Percentiles rank a stretch among this genome's conserved stretches.
These are phyloP conservation scores for Clonostachys rosea DNA, from an alignment of 2,329 filamentous ascomycete genomes.

Conservation along the genomic window DNA sequence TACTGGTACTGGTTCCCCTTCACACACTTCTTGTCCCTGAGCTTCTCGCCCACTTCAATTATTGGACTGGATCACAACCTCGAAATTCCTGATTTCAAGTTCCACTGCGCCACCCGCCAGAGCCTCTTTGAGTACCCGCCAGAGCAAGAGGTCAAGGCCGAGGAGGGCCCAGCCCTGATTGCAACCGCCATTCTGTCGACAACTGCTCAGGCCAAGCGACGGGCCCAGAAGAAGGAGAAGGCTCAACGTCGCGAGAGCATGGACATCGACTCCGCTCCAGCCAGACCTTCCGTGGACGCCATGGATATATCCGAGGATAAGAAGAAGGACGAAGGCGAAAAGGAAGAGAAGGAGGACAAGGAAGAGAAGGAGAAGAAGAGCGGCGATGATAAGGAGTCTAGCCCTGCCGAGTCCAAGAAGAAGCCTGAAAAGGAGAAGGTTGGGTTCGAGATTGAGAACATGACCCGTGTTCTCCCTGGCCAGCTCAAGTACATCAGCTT, in stretches of 20 bases:
- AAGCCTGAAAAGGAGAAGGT: conserved; percentile 94
- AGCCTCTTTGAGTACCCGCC: conserved; percentile 98
- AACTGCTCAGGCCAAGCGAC: conserved; percentile 92
- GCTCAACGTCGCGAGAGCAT: conserved; percentile 89
- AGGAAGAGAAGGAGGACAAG: conserved; percentile 34
- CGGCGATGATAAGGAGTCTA: conserved; percentile 53
- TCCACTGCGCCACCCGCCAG: conserved; percentile 89
- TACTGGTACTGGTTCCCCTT: conserved; percentile 99
- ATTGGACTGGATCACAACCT: conserved; percentile 93
- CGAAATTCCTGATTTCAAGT: conserved; percentile 90
- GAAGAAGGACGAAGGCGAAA: conserved; percentile 13
- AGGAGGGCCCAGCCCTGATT: conserved; percentile 89
- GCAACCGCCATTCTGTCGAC: conserved; percentile 95
- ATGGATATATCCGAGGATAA: conserved; percentile 80
- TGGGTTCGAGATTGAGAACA: conserved; percentile 93
- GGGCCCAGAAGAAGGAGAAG: conserved; percentile 90
- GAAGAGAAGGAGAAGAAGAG: conserved; percentile 58
- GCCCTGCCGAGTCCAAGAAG: conserved; percentile 66
- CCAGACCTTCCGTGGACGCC: conserved; percentile 64
- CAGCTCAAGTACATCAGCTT: conserved; percentile 97
- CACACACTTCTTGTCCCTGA: conserved; percentile 92
- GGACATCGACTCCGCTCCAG: conserved; percentile 78
- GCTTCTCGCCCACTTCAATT: conserved; percentile 94
- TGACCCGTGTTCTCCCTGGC: conserved; percentile 86
- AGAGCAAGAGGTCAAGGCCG: conserved; percentile 90